These are phyloP conservation scores for Funneliformis mosseae DNA, from an alignment of 192 early-diverging fungal species.

Conservation along the genomic window DNA sequence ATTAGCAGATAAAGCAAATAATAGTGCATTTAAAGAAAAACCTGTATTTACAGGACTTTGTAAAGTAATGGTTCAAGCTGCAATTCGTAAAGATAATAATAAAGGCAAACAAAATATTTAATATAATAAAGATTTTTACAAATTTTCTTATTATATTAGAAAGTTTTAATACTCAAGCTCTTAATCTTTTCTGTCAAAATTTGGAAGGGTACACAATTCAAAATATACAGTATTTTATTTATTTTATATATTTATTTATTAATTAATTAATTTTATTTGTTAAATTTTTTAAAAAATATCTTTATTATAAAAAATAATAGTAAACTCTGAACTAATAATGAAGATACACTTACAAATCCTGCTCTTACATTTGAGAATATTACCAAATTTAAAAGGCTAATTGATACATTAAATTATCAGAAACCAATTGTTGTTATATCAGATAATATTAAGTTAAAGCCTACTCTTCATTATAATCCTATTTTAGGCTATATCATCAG, in stretches of 20 bases:
- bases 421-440: not conserved
- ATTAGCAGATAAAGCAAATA: not conserved
- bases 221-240: not conserved
- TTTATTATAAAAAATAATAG: not conserved
- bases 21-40: too few species aligned
- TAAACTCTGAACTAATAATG: not conserved
- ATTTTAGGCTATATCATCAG: not conserved
- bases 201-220: not conserved
- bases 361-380: not conserved
- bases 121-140: slow-evolving; percentile 4
- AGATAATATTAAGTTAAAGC: not conserved
- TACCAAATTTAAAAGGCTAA: not conserved
- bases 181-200: too few species aligned
- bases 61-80: not conserved
- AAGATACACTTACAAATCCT: not conserved
- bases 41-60: not conserved
- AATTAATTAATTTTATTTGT: not conserved
- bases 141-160: not conserved
- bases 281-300: too few species aligned
- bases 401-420: not conserved
- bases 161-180: not conserved
- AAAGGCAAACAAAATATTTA: not conserved
- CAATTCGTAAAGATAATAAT: not conserved
- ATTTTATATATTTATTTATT: not conserved
- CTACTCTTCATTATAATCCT: not conserved